Evolutionary conservation across 2,329 filamentous ascomycete genomes (phyloP).

Genomic region (Talaromyces sp.): DNA sequence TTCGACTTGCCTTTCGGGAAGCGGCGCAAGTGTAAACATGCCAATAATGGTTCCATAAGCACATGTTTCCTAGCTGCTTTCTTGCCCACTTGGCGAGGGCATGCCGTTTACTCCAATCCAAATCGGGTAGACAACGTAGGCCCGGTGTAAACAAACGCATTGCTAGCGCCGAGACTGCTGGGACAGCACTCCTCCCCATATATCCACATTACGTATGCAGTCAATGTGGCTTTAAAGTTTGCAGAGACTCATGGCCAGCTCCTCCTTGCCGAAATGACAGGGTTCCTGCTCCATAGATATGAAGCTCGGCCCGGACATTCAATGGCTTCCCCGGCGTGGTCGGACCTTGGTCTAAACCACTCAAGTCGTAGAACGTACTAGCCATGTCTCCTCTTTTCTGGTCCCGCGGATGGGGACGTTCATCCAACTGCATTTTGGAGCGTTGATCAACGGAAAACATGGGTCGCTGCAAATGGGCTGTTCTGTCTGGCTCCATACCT

Average conservation of each 20-base stretch:
- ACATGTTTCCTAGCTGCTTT: background rate
- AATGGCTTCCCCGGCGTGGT: slow-evolving; percentile 4
- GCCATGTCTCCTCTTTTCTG: background rate
- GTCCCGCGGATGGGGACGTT: background rate
- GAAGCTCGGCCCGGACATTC: background rate
- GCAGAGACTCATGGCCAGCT: slow-evolving; percentile 7
- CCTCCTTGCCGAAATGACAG: slow-evolving; percentile 9
- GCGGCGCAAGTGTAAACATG: background rate
- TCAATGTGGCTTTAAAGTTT: slow-evolving; percentile 5
- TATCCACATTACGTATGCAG: background rate
- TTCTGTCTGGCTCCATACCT: slow-evolving; percentile 1
- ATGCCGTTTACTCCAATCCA: background rate
- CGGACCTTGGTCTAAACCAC: slow-evolving; percentile 4
- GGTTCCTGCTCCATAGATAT: background rate
- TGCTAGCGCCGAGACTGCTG: background rate
- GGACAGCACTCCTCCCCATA: background rate
- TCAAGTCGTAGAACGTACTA: background rate
- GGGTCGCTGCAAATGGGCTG: background rate
- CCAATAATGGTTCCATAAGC: background rate
- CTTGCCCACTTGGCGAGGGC: background rate
- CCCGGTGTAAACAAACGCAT: background rate
- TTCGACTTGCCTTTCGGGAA: background rate
- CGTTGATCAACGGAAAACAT: slow-evolving; percentile 5
- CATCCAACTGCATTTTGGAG: background rate
- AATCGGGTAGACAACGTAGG: background rate